Base-by-base conservation (phyloP, 768 basidiomycete genomes). In the Amanita molliuscula region DNA sequence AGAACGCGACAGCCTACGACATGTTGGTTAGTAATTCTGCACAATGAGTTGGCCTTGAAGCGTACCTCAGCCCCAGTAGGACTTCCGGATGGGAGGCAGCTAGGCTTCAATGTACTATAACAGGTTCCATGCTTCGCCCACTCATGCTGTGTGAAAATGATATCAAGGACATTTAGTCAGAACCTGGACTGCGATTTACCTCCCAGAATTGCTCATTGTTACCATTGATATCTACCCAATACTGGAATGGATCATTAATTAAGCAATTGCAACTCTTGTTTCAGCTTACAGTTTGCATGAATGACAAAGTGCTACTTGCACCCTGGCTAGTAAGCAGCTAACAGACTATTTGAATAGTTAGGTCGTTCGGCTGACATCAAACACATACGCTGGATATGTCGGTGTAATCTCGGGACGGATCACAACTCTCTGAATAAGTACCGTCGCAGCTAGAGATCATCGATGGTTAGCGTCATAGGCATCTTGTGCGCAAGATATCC, bases 341-440 rank as follows among this genome's bases (percentile, higher is more conserved):
- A 33, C n/a, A 15, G n/a, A 11, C 10, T 21, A 34, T 1, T 13
- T 47, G 2, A 4, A 35, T 7, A 26, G 13, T 7, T 11, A 34
- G 21, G 21, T 41, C n/a, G 7, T 26, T 23, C 6, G 25, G 20
- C 18, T 26, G 13, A 29, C 6, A 10, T 34, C 7, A 47, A 20
- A 15, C 15, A 31, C 58, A 40, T 38, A 61, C 61, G 13, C 50
- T 34, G 15, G 47, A 1, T 21, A 62, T 57, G 23, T 37, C 44
- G 23, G 57, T 61, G 38, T 62, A 62, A n/a, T 50, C 61, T 29
- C 61, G 49, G 29, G 61, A 60, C 15, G 61, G 52, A 51, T 62
- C 61, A 44, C 61, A 62, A 42, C 50, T 59, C 20, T 35, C 7
- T 4, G 51, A 48, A 28, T 37, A 62, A 20, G 60, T 62, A 31